Evolutionary conservation across 768 basidiomycete genomes (phyloP).

Genomic region (Botryobasidium botryosum): DNA sequence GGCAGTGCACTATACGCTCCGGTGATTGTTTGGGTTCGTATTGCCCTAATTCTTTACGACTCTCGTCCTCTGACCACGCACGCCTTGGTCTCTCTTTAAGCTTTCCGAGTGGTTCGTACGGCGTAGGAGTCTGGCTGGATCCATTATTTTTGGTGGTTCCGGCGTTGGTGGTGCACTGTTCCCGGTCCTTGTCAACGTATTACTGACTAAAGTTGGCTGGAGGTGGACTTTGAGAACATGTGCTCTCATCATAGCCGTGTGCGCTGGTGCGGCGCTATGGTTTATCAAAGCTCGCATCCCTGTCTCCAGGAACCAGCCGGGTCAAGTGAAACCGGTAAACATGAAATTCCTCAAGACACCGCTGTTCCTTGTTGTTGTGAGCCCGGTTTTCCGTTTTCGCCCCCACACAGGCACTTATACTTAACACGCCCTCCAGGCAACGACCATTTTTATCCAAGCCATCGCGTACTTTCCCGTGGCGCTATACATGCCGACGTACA

Average conservation of each 20-base stretch:
- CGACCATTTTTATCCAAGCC: slow-evolving; percentile 3
- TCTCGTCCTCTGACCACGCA: not conserved
- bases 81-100: not conserved
- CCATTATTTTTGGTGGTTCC: not conserved
- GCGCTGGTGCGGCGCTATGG: not conserved
- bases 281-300: slow-evolving; percentile 5
- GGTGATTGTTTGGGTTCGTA: not conserved
- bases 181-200: not conserved
- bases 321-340: too few species aligned
- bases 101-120: slow-evolving; percentile 7
- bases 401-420: not conserved
- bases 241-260: not conserved
- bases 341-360: slow-evolving; percentile 5
- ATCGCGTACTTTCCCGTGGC: slow-evolving; percentile 5
- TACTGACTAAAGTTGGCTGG: slow-evolving; percentile 1
- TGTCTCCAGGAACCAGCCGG: too few species aligned
- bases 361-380: slow-evolving; percentile 1
- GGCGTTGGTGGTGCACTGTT: slow-evolving; percentile 1
- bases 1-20: slow-evolving; percentile 2
- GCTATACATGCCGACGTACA: slow-evolving; percentile 5
- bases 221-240: slow-evolving; percentile 7
- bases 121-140: not conserved
- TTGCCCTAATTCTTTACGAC: not conserved
- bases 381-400: not conserved
- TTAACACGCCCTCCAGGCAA: not conserved